Conservation (phyloP, 2,329 filamentous ascomycete genomes). For the Fusarium gaditjirri region DNA sequence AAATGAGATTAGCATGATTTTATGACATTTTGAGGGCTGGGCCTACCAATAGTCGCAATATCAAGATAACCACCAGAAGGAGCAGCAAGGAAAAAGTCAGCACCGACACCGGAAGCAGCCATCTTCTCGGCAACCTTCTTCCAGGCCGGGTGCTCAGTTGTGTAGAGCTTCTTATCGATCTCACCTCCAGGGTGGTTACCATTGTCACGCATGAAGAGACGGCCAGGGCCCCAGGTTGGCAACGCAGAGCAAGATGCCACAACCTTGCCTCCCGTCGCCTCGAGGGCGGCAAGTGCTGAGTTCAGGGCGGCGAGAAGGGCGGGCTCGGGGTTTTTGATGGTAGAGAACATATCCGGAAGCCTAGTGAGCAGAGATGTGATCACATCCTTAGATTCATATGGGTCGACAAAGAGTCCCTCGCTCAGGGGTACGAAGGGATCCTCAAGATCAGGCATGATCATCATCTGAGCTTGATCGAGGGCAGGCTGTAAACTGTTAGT, state of each 20-base stretch:
- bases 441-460: slow-evolving; percentile 97
- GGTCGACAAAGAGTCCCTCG: slow-evolving; percentile 93
- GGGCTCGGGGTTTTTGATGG: slow-evolving; percentile 90
- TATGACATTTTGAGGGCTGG: background rate
- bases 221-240: slow-evolving; percentile 90
- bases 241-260: slow-evolving; percentile 88
- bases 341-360: slow-evolving; percentile 86
- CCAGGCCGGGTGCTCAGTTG: slow-evolving; percentile 89
- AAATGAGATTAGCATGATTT: slow-evolving; percentile 5
- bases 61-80: slow-evolving; percentile 92
- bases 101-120: slow-evolving; percentile 85
- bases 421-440: slow-evolving; percentile 95
- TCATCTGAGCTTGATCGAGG: slow-evolving; percentile 92
- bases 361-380: slow-evolving; percentile 88
- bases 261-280: slow-evolving; percentile 90
- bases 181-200: slow-evolving; percentile 87
- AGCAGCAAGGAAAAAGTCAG: slow-evolving; percentile 94
- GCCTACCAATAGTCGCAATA: slow-evolving; percentile 85
- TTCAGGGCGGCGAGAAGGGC: slow-evolving; percentile 86
- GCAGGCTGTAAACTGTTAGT: slow-evolving; percentile 63
- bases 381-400: slow-evolving; percentile 85
- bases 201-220: slow-evolving; percentile 87
- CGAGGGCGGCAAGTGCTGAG: slow-evolving; percentile 83
- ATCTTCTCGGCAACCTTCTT: slow-evolving; percentile 88
- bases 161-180: slow-evolving; percentile 89